Percentiles rank a stretch among this genome's conserved stretches.
Conservation (phyloP, 345 rosid genomes). For the Leavenworthia alabamica region DNA sequence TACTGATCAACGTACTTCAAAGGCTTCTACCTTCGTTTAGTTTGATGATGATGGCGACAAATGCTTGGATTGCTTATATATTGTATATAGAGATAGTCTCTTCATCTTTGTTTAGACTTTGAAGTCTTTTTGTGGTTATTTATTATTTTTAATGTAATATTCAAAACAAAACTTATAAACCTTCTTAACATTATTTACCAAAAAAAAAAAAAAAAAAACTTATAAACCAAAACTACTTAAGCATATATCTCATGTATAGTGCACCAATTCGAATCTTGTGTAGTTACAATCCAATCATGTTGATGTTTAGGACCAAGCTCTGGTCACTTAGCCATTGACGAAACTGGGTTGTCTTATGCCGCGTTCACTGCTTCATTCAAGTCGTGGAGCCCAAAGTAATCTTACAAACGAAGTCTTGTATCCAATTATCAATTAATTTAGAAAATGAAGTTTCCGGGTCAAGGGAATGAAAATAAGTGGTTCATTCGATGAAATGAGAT, state of each 20-base stretch:
- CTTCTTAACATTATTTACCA: too few relatives aligned
- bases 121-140: not conserved
- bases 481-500: not conserved
- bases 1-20: slow-evolving; percentile 67
- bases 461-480: not conserved
- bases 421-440: not conserved
- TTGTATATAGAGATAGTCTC: slow-evolving; percentile 25
- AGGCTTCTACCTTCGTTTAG: slow-evolving; percentile 66
- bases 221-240: not conserved
- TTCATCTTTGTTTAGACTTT: not conserved
- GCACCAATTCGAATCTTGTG: too few relatives aligned
- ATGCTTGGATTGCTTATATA: slow-evolving; percentile 1
- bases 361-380: slow-evolving; percentile 26
- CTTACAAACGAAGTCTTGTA: not conserved
- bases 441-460: not conserved
- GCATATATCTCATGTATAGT: too few relatives aligned
- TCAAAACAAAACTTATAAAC: not conserved
- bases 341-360: slow-evolving; percentile 40
- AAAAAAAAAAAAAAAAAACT: not conserved
- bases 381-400: slow-evolving; percentile 20
- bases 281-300: too few relatives aligned
- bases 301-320: too few relatives aligned
- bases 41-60: slow-evolving; percentile 23
- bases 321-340: not conserved
- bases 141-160: not conserved